Conservation (phyloP, 305 asterid species). For the Caryopteris hybrid region DNA sequence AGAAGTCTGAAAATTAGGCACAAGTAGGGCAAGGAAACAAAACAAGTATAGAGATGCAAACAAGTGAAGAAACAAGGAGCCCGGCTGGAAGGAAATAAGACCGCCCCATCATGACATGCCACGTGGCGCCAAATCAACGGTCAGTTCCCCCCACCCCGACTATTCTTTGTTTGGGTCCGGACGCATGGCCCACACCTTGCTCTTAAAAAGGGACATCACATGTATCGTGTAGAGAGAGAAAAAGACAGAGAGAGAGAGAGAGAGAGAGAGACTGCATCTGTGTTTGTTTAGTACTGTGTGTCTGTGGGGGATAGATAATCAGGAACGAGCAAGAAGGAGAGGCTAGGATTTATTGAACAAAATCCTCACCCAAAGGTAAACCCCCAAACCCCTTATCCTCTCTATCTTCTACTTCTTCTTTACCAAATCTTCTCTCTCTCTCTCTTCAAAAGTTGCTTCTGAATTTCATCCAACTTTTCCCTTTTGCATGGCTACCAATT, state of each 20-base stretch:
- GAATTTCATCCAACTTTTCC: constrained; percentile 4
- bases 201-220: constrained; percentile 38
- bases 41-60: constrained; percentile 10
- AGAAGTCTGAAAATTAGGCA: constrained; percentile 14
- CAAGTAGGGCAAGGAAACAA: constrained; percentile 14
- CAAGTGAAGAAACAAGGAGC: constrained; percentile 40
- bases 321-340: constrained; percentile 51
- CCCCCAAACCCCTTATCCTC: constrained; percentile 67
- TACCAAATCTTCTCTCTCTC: constrained; percentile 14
- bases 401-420: constrained; percentile 30
- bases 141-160: constrained; percentile 7
- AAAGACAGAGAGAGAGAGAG: not conserved
- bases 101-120: constrained; percentile 11
- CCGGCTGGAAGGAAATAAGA: constrained; percentile 22
- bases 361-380: constrained; percentile 34
- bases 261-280: not conserved
- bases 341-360: constrained; percentile 57
- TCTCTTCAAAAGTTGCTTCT: not conserved
- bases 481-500: constrained; percentile 33
- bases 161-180: constrained; percentile 23
- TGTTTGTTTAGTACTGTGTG: constrained; percentile 4
- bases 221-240: constrained; percentile 24
- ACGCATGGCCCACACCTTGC: constrained; percentile 32
- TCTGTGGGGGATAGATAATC: constrained; percentile 22
- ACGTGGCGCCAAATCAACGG: constrained; percentile 33